A percentile compares a stretch with the other conserved stretches of the same genome.
Evolutionary conservation across 1,139 yeast species (phyloP).

Genomic region (Yamadazyma conglobata): DNA sequence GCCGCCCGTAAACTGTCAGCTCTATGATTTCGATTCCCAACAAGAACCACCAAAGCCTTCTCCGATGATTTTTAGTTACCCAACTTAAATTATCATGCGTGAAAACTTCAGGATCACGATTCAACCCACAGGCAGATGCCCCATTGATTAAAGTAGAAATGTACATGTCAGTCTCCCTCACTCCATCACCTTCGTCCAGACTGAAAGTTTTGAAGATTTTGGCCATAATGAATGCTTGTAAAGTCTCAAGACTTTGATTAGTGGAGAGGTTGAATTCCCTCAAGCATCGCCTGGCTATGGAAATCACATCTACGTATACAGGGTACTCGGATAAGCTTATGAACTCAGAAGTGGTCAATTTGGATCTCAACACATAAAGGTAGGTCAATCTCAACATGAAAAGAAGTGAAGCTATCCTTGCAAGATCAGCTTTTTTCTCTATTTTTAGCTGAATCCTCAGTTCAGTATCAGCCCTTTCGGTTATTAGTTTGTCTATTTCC

Average conservation of each 20-base stretch:
- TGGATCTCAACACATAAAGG: conserved; percentile 14
- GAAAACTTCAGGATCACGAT: conserved; percentile 44
- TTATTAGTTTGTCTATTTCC: conserved; percentile 18
- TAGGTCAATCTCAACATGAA: conserved; percentile 26
- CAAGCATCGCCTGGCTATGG: conserved; percentile 30
- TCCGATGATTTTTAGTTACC: conserved; percentile 34
- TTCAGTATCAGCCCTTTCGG: conserved; percentile 5
- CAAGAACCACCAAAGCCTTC: conserved; percentile 42
- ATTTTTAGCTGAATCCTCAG: conserved; percentile 17
- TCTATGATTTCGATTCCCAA: conserved; percentile 12
- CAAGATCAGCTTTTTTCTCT: conserved; percentile 25
- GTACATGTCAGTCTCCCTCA: conserved; percentile 17
- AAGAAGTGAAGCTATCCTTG: conserved; percentile 24
- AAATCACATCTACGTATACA: conserved; percentile 26
- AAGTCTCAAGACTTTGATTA: conserved; percentile 41
- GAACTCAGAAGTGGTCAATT: not conserved
- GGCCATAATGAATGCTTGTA: conserved; percentile 42
- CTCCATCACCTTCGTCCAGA: conserved; percentile 37
- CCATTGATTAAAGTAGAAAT: conserved; percentile 34
- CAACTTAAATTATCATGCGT: conserved; percentile 26
- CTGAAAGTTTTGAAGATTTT: conserved; percentile 25
- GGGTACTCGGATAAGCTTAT: conserved; percentile 19
- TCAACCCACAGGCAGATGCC: conserved; percentile 49
- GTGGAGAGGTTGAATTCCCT: conserved; percentile 35
- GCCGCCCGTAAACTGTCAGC: conserved; percentile 12